These are phyloP conservation scores for Cryptosporidium parvum DNA, from an alignment of 169 alveolate species.

Conservation along the genomic window DNA sequence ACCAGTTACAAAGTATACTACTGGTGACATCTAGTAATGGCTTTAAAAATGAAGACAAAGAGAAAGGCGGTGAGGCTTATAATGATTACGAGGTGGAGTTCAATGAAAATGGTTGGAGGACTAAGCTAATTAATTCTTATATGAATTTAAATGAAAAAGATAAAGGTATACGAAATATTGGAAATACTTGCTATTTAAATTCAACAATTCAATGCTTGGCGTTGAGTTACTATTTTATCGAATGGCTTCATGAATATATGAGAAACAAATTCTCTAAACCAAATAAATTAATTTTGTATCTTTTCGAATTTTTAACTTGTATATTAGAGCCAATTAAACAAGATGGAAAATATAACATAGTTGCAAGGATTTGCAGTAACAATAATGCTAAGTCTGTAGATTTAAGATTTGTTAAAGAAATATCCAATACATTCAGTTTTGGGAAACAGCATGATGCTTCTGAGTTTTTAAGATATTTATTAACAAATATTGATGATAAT, in stretches of 20 bases:
- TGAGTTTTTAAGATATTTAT: constrained; percentile 58
- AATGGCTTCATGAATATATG: constrained; percentile 39
- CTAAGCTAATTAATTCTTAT: not conserved
- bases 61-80: not conserved
- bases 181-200: constrained; percentile 76
- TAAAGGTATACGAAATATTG: constrained; percentile 44
- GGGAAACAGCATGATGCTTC: constrained; percentile 65
- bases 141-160: constrained; percentile 4
- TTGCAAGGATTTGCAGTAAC: not conserved
- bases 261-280: not conserved
- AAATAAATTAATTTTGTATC: constrained; percentile 7
- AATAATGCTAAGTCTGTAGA: not conserved
- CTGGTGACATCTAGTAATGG: not conserved
- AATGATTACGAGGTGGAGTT: not conserved
- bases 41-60: not conserved
- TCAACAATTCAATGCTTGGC: constrained; percentile 74
- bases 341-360: not conserved
- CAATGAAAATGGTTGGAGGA: not conserved
- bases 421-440: constrained; percentile 16
- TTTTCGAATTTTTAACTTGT: not conserved
- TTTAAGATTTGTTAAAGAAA: constrained; percentile 11
- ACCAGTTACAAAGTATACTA: constrained; percentile 30
- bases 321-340: not conserved
- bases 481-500: constrained; percentile 15
- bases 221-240: constrained; percentile 22